Evolutionary conservation across 805 yeast species (phyloP).

Genomic region (Pichia membranifaciens): DNA sequence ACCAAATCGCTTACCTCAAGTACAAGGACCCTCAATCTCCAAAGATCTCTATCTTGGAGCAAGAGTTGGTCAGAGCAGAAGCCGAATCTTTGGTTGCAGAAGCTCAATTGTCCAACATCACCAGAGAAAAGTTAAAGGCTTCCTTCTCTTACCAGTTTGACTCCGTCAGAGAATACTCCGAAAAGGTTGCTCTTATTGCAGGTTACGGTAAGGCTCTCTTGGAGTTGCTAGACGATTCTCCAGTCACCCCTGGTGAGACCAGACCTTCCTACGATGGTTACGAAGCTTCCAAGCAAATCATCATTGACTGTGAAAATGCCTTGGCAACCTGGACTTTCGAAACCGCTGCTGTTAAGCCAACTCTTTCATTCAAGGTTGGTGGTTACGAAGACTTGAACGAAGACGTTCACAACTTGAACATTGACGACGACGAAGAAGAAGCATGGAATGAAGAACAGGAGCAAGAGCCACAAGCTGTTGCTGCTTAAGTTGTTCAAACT

Average conservation of each 20-base stretch:
- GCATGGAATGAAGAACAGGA: slow-evolving; percentile 29
- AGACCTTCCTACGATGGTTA: slow-evolving; percentile 87
- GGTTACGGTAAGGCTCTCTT: slow-evolving; percentile 85
- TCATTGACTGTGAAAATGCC: slow-evolving; percentile 79
- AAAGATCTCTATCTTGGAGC: slow-evolving; percentile 76
- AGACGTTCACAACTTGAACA: slow-evolving; percentile 44
- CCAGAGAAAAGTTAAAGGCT: slow-evolving; percentile 80
- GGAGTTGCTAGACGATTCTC: slow-evolving; percentile 76
- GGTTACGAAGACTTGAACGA: slow-evolving; percentile 40
- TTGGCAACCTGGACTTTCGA: slow-evolving; percentile 81
- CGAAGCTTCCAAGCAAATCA: slow-evolving; percentile 83
- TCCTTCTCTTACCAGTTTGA: slow-evolving; percentile 82
- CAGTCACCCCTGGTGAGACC: slow-evolving; percentile 89
- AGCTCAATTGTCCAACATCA: slow-evolving; percentile 83
- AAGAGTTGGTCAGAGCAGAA: slow-evolving; percentile 86
- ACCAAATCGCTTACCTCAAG: slow-evolving; percentile 76
- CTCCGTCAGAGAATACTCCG: slow-evolving; percentile 79
- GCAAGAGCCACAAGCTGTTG: slow-evolving; percentile 15
- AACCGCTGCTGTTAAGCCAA: slow-evolving; percentile 75
- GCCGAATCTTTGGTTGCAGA: slow-evolving; percentile 89
- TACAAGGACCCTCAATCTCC: slow-evolving; percentile 82
- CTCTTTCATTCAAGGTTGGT: slow-evolving; percentile 56
- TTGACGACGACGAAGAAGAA: slow-evolving; percentile 48
- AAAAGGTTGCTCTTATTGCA: slow-evolving; percentile 79
- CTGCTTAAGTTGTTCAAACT: slow-evolving; percentile 20